These are phyloP conservation scores for Epichloe baconii DNA, from an alignment of 2,329 filamentous ascomycete genomes.

Conservation along the genomic window DNA sequence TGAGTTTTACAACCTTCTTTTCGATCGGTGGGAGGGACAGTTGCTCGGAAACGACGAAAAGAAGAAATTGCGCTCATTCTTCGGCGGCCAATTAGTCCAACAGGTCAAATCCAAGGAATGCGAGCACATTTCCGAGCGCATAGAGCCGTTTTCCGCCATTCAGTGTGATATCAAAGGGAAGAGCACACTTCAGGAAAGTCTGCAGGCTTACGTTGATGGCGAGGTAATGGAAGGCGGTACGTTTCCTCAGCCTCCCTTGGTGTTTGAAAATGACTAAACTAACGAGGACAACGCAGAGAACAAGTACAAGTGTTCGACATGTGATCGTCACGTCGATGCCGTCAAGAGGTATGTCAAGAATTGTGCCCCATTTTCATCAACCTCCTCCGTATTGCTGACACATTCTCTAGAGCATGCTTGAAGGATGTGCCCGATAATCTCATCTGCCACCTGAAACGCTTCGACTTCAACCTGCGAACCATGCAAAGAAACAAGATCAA, in stretches of 20 bases:
- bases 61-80: constrained; percentile 66
- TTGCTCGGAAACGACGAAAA: constrained; percentile 56
- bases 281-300: constrained; percentile 50
- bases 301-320: constrained; percentile 93
- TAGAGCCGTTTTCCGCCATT: constrained; percentile 87
- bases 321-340: constrained; percentile 79
- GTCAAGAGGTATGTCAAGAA: constrained; percentile 55
- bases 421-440: constrained; percentile 89
- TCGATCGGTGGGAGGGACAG: constrained; percentile 82
- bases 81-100: constrained; percentile 81
- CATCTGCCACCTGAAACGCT: constrained; percentile 88
- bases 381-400: constrained; percentile 6
- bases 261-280: not conserved
- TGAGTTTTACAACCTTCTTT: constrained; percentile 89
- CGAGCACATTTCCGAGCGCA: constrained; percentile 77
- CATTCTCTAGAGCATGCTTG: constrained; percentile 56
- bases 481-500: constrained; percentile 87
- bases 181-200: constrained; percentile 65
- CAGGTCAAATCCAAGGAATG: constrained; percentile 95
- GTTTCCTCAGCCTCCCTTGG: constrained; percentile 8
- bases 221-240: constrained; percentile 85
- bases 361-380: not conserved
- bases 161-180: constrained; percentile 97
- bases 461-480: constrained; percentile 67
- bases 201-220: constrained; percentile 90